Conservation (phyloP, 441 rosid species). For the Croton setiger region DNA sequence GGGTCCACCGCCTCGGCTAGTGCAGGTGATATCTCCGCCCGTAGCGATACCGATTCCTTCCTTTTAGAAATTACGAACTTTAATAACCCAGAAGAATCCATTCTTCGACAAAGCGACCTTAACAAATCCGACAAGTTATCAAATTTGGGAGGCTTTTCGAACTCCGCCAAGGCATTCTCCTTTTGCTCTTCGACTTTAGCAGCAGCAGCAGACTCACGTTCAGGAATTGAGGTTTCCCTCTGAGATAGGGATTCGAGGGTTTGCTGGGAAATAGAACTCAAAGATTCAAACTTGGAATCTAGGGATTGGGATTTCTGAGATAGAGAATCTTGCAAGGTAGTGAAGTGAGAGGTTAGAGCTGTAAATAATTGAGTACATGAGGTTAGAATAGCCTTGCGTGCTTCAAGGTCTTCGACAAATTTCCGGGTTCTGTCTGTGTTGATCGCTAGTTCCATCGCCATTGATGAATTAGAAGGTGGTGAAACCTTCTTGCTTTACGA, state of each 20-base stretch:
- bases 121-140: slow-evolving; percentile 29
- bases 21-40: slow-evolving; percentile 42
- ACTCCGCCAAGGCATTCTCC: slow-evolving; percentile 34
- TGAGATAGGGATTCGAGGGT: slow-evolving; percentile 33
- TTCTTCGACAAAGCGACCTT: slow-evolving; percentile 37
- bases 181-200: slow-evolving; percentile 28
- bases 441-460: slow-evolving; percentile 32
- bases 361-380: slow-evolving; percentile 44
- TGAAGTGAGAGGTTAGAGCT: slow-evolving; percentile 39
- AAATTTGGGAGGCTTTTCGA: slow-evolving; percentile 17
- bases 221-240: slow-evolving; percentile 40
- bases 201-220: slow-evolving; percentile 37
- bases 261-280: slow-evolving; percentile 27
- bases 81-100: slow-evolving; percentile 42
- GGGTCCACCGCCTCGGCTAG: slow-evolving; percentile 50
- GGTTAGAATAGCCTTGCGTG: slow-evolving; percentile 36
- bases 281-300: slow-evolving; percentile 36
- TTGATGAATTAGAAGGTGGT: slow-evolving; percentile 4
- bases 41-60: slow-evolving; percentile 46
- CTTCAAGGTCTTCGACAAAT: slow-evolving; percentile 39
- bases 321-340: slow-evolving; percentile 37
- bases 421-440: slow-evolving; percentile 34
- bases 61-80: slow-evolving; percentile 39
- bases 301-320: slow-evolving; percentile 34
- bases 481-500: neutral